These are phyloP conservation scores for Trebouxia sp. DNA, from an alignment of 139 green algal genomes.

Conservation along the genomic window DNA sequence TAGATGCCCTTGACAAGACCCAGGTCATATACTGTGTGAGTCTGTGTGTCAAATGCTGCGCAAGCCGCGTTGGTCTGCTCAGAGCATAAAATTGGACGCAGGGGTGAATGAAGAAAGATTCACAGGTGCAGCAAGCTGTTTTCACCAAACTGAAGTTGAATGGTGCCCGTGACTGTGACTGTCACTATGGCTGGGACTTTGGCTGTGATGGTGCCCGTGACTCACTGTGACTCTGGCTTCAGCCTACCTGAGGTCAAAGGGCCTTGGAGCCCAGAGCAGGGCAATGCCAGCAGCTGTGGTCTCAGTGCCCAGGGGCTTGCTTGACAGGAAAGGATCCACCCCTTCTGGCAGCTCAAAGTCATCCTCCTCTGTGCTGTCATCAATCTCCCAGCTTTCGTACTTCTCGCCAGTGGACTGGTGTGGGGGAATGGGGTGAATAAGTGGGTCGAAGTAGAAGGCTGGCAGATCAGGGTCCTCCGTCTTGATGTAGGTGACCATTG, in stretches of 20 bases:
- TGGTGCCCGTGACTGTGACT: too few species aligned
- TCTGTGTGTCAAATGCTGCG: too few species aligned
- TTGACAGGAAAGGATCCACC: conserved; percentile 76
- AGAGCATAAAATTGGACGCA: too few species aligned
- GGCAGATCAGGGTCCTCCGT: conserved; percentile 98
- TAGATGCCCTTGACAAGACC: too few species aligned
- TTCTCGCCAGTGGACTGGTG: conserved; percentile 66
- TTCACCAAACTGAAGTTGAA: too few species aligned
- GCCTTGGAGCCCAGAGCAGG: conserved; percentile 92
- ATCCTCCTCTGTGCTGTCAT: conserved; percentile 85
- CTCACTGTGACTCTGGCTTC: neutral
- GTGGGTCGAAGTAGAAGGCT: conserved; percentile 99
- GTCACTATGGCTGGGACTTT: too few species aligned
- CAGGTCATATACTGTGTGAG: too few species aligned
- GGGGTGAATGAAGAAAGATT: too few species aligned
- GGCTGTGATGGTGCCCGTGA: neutral
- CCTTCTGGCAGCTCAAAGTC: conserved; percentile 86
- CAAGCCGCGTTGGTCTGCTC: too few species aligned
- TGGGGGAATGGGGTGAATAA: conserved; percentile 97
- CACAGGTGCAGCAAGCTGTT: too few species aligned
- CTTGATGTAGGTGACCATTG: conserved; percentile 99
- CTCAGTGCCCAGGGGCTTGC: conserved; percentile 76
- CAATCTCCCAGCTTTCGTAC: conserved; percentile 44
- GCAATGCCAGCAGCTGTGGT: conserved; percentile 90
- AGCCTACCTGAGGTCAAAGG: conserved; percentile 85